Conservation (phyloP, 257 asterid genomes). For the Capsicum rhomboideum region DNA sequence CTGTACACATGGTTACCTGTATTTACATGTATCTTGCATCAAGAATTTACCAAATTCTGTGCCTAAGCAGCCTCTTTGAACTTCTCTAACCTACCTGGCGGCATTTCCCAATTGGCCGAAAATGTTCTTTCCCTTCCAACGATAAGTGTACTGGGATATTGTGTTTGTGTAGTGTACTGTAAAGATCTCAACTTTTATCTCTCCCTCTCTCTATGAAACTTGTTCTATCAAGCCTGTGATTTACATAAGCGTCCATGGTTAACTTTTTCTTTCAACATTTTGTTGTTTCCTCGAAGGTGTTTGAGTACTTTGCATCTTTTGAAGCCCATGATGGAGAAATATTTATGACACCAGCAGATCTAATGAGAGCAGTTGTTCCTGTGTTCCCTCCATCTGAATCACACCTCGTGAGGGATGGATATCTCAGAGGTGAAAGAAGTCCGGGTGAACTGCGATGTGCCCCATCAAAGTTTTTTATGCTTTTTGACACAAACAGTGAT, state of each 20-base stretch:
- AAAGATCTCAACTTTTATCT: background rate
- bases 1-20: no score
- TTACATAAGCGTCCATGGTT: background rate
- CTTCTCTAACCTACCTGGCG: background rate
- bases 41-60: background rate
- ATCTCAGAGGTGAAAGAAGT: constrained; percentile 80
- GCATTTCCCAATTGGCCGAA: background rate
- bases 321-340: constrained; percentile 45
- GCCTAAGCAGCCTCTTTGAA: background rate
- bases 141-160: background rate
- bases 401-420: constrained; percentile 76
- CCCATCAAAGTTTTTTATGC: constrained; percentile 82
- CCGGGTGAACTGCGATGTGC: constrained; percentile 81
- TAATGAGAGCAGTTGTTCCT: constrained; percentile 94
- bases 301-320: constrained; percentile 75
- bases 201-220: background rate
- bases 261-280: background rate
- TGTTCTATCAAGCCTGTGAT: background rate
- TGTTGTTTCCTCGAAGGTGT: constrained; percentile 42
- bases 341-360: constrained; percentile 89
- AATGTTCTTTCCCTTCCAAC: background rate
- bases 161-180: background rate
- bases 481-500: constrained; percentile 76
- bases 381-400: constrained; percentile 97
- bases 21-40: background rate